Evolutionary conservation across 2,329 filamentous ascomycete genomes (phyloP), one percentile per base, ranked within the genome.

Genomic region (Ophiostoma ulmi): DNA sequence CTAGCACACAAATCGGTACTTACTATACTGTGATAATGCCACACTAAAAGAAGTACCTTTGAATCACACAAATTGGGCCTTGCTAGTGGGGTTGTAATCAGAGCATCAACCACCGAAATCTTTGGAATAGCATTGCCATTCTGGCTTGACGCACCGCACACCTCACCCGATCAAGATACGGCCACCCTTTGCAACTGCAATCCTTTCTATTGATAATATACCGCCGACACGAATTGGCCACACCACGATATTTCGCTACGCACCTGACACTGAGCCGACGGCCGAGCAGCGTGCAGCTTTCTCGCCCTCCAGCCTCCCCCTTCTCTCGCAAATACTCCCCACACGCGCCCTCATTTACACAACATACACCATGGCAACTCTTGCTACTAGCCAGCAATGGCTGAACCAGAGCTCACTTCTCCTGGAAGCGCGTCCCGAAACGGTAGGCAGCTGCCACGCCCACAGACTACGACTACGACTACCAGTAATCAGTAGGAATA

Each of bases 361-460:
- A 39, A 38, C 61, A 65, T 5, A 65, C 65, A 70, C 68, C n/a
- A 97, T 97, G 94, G 90, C 91, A 2, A 89, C 91, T 79, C 88
- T 97, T 78, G 83, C 86, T 69, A 93, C 92, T 71, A 91, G 91
- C 80, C 90, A 97, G 81, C 90, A 94, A 82, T 99, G 93, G 91
- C 91, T 97, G 75, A 89, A 91, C 76, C 91, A 97, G 80, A 97
- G 94, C 17, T 84, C 89, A 22, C 88, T 94, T 72, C 89, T 99
- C 71, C 84, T 99, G 70, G 88, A 95, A 81, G 94, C 95, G 70
- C 89, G 92, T 67, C 95, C 95, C 4, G 87, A 87, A 44, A 93
- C 91, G 58, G 94, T 97, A 87, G 74, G 87, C 82, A 67, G 11
- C 41, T 31, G 31, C 3, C 31, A 31, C 31, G 31, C 31, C 31